Conservation (phyloP, 768 basidiomycete genomes). For the Cubamyces lactineus region DNA sequence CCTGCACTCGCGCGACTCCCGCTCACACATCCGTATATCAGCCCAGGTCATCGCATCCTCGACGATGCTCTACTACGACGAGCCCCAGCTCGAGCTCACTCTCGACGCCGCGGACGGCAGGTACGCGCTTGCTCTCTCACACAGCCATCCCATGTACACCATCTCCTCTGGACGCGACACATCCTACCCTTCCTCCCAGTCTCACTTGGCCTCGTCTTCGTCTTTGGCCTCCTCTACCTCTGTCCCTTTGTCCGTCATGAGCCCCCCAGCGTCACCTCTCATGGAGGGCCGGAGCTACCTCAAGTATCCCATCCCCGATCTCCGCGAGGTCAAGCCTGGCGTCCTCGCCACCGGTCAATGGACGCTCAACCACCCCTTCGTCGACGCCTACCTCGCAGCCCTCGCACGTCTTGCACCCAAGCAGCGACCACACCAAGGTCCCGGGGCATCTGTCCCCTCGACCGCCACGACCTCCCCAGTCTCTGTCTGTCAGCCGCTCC, state of each 20-base stretch:
- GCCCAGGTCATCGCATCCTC: neutral
- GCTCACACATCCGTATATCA: constrained; percentile 1
- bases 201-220: constrained; percentile 32
- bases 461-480: constrained; percentile 1
- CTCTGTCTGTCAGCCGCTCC: neutral
- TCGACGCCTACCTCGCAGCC: constrained; percentile 51
- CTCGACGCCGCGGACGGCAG: constrained; percentile 21
- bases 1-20: neutral
- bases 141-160: constrained; percentile 36
- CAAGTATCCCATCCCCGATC: constrained; percentile 25
- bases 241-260: neutral
- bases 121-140: constrained; percentile 30
- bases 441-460: constrained; percentile 10
- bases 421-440: constrained; percentile 10
- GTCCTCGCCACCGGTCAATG: constrained; percentile 44
- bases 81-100: constrained; percentile 1
- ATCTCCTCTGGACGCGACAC: constrained; percentile 42
- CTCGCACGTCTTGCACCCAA: constrained; percentile 44
- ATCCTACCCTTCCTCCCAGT: constrained; percentile 27
- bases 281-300: constrained; percentile 21
- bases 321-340: constrained; percentile 40
- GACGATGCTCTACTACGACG: constrained; percentile 2
- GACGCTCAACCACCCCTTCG: constrained; percentile 52
- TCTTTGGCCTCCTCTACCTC: constrained; percentile 27
- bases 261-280: neutral